phyloP scores from a whole-genome alignment of 495 filamentous ascomycete species.

The Stereocaulon alpinum region DNA sequence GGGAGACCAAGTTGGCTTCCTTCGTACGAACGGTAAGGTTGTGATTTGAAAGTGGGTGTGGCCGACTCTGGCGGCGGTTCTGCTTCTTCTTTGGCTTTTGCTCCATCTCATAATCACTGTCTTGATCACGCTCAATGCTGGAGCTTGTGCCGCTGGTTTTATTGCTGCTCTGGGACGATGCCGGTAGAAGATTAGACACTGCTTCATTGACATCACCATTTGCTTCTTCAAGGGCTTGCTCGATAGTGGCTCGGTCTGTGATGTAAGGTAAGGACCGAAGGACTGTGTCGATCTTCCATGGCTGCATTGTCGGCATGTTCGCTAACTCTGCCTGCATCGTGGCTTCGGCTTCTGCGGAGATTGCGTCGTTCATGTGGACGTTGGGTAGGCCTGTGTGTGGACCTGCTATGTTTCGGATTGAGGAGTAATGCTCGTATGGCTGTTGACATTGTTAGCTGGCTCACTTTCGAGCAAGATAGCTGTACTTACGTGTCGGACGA shows the following conservation, averaged over 20 bases:
- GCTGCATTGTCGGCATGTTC: slow-evolving; percentile 32
- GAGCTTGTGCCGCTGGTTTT: slow-evolving; percentile 31
- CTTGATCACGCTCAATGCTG: slow-evolving; percentile 38
- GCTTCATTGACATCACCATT: slow-evolving; percentile 51
- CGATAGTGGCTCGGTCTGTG: slow-evolving; percentile 43
- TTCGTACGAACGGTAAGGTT: slow-evolving; percentile 19
- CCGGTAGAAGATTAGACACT: slow-evolving; percentile 47
- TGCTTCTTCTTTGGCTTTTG: slow-evolving; percentile 39
- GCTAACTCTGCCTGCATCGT: slow-evolving; percentile 29
- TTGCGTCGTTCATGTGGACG: slow-evolving; percentile 26
- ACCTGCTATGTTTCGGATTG: slow-evolving; percentile 52
- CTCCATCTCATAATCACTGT: slow-evolving; percentile 37
- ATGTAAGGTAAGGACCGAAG: slow-evolving; percentile 46
- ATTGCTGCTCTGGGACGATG: slow-evolving; percentile 32
- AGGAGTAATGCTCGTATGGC: slow-evolving; percentile 67
- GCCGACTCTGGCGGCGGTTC: slow-evolving; percentile 32
- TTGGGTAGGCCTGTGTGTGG: slow-evolving; percentile 47
- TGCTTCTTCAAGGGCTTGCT: slow-evolving; percentile 47
- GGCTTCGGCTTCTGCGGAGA: slow-evolving; percentile 22
- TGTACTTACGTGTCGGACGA: slow-evolving; percentile 63
- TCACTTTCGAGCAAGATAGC: slow-evolving; percentile 9
- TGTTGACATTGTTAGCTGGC: slow-evolving; percentile 23
- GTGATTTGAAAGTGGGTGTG: slow-evolving; percentile 19
- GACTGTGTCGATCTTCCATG: slow-evolving; percentile 56
- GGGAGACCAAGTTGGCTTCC: slow-evolving; percentile 11